Percentiles rank a stretch among this genome's conserved stretches.
Evolutionary conservation across 139 green algal species (phyloP).

Genomic region (Chlorella sp.): DNA sequence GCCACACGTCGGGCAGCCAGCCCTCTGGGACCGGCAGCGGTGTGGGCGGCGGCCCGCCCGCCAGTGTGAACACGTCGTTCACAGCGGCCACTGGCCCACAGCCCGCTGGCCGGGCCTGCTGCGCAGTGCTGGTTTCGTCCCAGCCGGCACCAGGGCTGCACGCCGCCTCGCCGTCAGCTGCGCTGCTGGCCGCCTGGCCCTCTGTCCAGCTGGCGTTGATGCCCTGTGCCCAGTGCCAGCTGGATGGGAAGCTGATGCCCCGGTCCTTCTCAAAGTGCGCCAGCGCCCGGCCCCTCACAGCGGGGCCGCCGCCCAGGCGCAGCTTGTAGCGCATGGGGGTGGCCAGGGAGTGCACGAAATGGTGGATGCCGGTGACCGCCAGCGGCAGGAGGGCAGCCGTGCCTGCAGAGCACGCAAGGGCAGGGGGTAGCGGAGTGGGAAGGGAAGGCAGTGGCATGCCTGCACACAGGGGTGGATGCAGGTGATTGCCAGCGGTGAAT

Average conservation of each 20-base stretch:
- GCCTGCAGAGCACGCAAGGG: neutral
- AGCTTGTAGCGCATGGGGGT: constrained; percentile 31
- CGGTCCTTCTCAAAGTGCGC: constrained; percentile 42
- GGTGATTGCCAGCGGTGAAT: neutral
- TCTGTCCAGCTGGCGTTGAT: neutral
- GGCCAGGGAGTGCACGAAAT: constrained; percentile 34
- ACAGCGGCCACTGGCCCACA: neutral
- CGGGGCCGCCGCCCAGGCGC: neutral
- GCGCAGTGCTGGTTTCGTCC: neutral
- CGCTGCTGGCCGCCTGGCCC: neutral
- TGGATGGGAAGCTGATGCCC: constrained; percentile 20
- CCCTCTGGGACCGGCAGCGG: constrained; percentile 19
- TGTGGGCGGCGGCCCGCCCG: constrained; percentile 17
- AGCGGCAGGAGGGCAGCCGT: neutral
- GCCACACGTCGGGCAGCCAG: constrained; percentile 26
- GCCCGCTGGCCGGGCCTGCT: neutral
- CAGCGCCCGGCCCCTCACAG: neutral
- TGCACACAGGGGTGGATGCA: neutral
- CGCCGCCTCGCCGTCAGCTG: neutral
- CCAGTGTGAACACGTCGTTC: constrained; percentile 26
- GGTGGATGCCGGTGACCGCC: constrained; percentile 28
- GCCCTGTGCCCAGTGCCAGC: constrained; percentile 40
- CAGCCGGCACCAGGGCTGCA: neutral
- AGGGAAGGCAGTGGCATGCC: neutral
- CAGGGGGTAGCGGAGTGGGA: neutral